Evolutionary conservation across 2,329 filamentous ascomycete genomes (phyloP), one percentile per base, ranked within the genome.

Genomic region (Cercospora sojina): DNA sequence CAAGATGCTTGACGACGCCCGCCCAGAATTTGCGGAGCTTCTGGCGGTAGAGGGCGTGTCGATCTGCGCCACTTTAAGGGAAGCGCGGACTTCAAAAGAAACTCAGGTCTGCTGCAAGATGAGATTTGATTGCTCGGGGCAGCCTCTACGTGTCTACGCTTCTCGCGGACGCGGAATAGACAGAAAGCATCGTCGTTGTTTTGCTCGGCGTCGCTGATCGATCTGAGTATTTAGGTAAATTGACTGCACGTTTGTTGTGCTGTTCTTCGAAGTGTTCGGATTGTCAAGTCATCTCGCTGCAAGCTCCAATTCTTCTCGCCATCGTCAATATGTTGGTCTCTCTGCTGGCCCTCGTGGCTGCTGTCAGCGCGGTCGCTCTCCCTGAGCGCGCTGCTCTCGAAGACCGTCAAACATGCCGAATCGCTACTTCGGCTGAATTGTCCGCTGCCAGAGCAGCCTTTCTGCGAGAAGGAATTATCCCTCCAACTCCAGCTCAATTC

Each of bases 401-500:
- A 18, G 53, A 60, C 25, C 68, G 68, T 5, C 29, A 59, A 18
- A 60, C 65, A 16, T 73, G 71, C 55, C 56, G 66, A 9, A 61
- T 53, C n/a, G 66, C 71, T 12, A 69, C 62, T 7, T 16, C 64
- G 8, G 55, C 58, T 31, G 58, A 63, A 16, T 49, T 73, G 5
- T 53, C 49, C 1, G 64, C 64, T 5, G 66, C 66, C 5, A 65
- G 68, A 47, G 53, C 43, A 12, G 69, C 70, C 12, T 71, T 74
- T 62, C 56, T 59, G 1, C 49, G 62, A 16, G 67, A 70, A 3
- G 64, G 66, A 35, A 56, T 74, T 10, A 67, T 73, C 9, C 70
- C 72, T 29, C 66, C 43, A 32, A 62, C 59, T n/a, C 64, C 59
- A 25, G 59, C 59, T 4, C 35, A 62, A 18, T 66, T 62, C 59